These are phyloP conservation scores for Ganoderma leucocontextum DNA, from an alignment of 1,284 basidiomycete genomes.

Conservation along the genomic window DNA sequence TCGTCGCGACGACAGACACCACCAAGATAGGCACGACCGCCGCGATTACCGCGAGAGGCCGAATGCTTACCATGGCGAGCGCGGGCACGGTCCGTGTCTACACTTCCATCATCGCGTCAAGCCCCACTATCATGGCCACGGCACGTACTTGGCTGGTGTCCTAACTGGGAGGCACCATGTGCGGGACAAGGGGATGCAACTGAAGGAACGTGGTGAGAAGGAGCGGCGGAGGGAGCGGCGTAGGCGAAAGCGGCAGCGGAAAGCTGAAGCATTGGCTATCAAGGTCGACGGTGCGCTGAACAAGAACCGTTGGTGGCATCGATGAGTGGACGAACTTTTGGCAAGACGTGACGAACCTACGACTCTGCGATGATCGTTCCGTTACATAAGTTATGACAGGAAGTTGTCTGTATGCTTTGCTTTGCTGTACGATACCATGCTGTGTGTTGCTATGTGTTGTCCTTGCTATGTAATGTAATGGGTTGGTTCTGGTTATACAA, in stretches of 20 bases:
- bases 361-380: background rate
- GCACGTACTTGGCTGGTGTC: constrained; percentile 34
- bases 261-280: constrained; percentile 29
- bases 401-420: constrained; percentile 2
- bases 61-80: constrained; percentile 28
- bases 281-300: constrained; percentile 22
- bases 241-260: constrained; percentile 30
- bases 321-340: constrained; percentile 5
- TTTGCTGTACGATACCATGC: constrained; percentile 4
- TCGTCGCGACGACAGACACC: constrained; percentile 24
- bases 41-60: constrained; percentile 18
- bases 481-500: background rate
- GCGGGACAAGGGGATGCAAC: constrained; percentile 26
- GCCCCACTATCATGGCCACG: constrained; percentile 37
- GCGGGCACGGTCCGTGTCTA: constrained; percentile 28
- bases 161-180: constrained; percentile 28
- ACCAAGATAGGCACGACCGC: constrained; percentile 14
- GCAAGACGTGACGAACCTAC: background rate
- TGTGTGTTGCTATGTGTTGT: constrained; percentile 3
- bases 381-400: background rate
- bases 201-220: constrained; percentile 23
- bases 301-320: constrained; percentile 28
- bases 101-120: constrained; percentile 39
- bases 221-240: constrained; percentile 32
- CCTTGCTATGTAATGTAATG: background rate